These are phyloP conservation scores for Schizosaccharomyces japonicus DNA, from an alignment of 805 yeast species.

Conservation along the genomic window DNA sequence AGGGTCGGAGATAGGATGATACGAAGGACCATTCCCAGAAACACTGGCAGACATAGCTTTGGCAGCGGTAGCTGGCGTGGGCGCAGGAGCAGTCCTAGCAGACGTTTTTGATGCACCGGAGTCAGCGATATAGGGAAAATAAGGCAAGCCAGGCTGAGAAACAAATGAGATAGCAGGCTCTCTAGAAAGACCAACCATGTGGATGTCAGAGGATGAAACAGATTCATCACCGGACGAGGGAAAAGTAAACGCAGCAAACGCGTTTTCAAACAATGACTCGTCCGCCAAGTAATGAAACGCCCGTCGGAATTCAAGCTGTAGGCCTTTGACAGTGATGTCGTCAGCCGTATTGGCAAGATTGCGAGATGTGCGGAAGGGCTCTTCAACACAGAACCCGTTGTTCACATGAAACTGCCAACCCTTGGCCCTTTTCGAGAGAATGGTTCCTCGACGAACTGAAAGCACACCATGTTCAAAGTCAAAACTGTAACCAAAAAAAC, in stretches of 20 bases:
- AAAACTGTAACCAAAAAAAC: constrained; percentile 11
- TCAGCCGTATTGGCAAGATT: constrained; percentile 14
- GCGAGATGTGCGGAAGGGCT: constrained; percentile 11
- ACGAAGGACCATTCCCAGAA: too few relatives aligned
- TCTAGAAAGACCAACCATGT: too few relatives aligned
- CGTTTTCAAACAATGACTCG: background rate
- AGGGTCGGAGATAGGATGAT: too few relatives aligned
- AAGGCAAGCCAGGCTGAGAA: too few relatives aligned
- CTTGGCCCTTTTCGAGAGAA: constrained; percentile 11
- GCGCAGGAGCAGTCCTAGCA: too few relatives aligned
- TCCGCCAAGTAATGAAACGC: constrained; percentile 8
- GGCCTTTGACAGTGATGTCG: constrained; percentile 12
- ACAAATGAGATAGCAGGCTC: too few relatives aligned
- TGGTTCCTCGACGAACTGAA: constrained; percentile 12
- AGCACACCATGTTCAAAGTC: constrained; percentile 11
- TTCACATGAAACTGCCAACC: constrained; percentile 12
- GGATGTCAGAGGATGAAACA: too few relatives aligned
- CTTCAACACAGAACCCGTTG: constrained; percentile 13
- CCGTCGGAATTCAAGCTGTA: constrained; percentile 12
- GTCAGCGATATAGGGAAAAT: too few relatives aligned
- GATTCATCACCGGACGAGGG: too few relatives aligned
- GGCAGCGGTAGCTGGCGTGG: too few relatives aligned
- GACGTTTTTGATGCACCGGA: too few relatives aligned
- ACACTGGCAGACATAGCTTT: too few relatives aligned
- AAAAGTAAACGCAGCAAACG: constrained; percentile 2